Conservation (phyloP, 1,284 basidiomycete species). For the Anthracocystis panici-leucophaei region DNA sequence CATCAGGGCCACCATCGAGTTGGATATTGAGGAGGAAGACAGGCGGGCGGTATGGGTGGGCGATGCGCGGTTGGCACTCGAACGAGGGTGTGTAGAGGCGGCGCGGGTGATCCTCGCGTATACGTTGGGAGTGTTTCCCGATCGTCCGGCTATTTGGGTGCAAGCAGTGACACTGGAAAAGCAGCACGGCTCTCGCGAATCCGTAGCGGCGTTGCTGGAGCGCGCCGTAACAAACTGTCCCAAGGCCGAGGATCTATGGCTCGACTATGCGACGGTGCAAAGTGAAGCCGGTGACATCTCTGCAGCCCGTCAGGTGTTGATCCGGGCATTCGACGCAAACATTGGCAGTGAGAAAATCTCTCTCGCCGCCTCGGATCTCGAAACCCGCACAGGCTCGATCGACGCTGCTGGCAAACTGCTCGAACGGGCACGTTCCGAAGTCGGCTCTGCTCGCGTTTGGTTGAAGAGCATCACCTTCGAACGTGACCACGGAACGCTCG, state of each 20-base stretch:
- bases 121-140: constrained; percentile 90
- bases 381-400: constrained; percentile 91
- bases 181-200: constrained; percentile 82
- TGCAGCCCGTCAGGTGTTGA: constrained; percentile 86
- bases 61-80: constrained; percentile 86
- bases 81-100: constrained; percentile 81
- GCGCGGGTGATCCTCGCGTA: constrained; percentile 89
- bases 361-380: constrained; percentile 95
- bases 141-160: constrained; percentile 84
- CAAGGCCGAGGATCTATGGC: constrained; percentile 93
- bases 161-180: constrained; percentile 92
- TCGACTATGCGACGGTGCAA: constrained; percentile 96
- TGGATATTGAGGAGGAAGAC: constrained; percentile 96
- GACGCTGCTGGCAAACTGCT: constrained; percentile 86
- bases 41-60: constrained; percentile 87
- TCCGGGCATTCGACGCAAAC: constrained; percentile 91
- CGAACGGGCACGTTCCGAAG: constrained; percentile 86
- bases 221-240: constrained; percentile 89
- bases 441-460: constrained; percentile 93
- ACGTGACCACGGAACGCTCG: constrained; percentile 82
- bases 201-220: constrained; percentile 83
- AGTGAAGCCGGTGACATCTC: constrained; percentile 85
- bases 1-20: constrained; percentile 90
- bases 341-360: constrained; percentile 97
- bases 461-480: constrained; percentile 98